These are phyloP conservation scores for Leptographium galeiforme DNA, from an alignment of 2,329 filamentous ascomycete species.

Conservation along the genomic window DNA sequence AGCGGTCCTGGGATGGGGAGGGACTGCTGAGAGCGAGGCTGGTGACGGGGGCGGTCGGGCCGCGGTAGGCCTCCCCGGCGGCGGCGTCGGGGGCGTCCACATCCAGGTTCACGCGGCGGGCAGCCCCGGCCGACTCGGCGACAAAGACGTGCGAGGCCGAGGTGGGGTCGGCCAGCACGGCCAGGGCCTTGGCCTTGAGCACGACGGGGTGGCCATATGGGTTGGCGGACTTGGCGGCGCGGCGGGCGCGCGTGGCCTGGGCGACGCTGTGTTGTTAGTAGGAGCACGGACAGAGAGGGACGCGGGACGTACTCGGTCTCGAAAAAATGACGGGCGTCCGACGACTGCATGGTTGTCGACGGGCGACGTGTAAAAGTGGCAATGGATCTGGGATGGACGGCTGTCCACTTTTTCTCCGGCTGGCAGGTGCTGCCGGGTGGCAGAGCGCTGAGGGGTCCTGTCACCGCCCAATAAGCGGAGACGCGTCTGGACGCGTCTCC, in stretches of 20 bases:
- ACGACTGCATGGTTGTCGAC: conserved; percentile 39
- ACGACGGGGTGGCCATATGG: conserved; percentile 68
- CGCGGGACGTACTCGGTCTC: conserved; percentile 61
- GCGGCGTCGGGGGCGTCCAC: conserved; percentile 29
- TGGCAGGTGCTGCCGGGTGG: conserved; percentile 1
- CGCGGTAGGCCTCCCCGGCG: conserved; percentile 44
- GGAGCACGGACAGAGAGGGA: background rate
- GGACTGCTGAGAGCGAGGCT: conserved; percentile 51
- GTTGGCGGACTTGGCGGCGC: conserved; percentile 59
- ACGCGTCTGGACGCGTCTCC: conserved; percentile 29
- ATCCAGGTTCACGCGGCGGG: conserved; percentile 61
- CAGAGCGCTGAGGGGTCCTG: background rate
- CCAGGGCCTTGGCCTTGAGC: conserved; percentile 77
- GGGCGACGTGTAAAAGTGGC: background rate
- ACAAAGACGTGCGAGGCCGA: conserved; percentile 53
- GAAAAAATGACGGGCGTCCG: conserved; percentile 74
- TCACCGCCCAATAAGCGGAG: background rate
- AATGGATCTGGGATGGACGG: no score
- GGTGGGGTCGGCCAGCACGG: conserved; percentile 53
- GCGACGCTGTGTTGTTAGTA: conserved; percentile 33
- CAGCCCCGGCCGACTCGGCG: conserved; percentile 74
- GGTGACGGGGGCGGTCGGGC: conserved; percentile 68
- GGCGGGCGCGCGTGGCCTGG: conserved; percentile 39
- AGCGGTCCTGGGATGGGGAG: conserved; percentile 20
- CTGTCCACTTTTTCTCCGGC: no score